Base-by-base conservation (phyloP, 2,329 filamentous ascomycete genomes). In the Apiospora koreana region DNA sequence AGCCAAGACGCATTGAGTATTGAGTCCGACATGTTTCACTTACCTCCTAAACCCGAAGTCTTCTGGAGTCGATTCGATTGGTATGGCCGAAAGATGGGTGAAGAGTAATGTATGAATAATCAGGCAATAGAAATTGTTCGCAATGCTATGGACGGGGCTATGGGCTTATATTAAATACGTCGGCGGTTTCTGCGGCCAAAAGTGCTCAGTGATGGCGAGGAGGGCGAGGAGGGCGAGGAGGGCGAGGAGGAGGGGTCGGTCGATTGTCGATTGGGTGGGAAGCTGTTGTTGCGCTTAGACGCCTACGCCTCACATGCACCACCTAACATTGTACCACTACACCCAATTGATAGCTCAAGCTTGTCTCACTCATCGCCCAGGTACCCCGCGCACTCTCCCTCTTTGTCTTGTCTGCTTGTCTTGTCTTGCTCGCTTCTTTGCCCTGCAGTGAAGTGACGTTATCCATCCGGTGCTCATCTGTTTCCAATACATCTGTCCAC, bases 121-220 rank as follows among this genome's bases (percentile, higher is more conserved):
- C 50, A 58, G 28, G 28, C 46, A 48, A 58, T 9, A 21, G 18
- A 31, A 58, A 14, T 58, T 58, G 18, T 58, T 58, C 28, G 50
- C 28, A 35, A 58, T 31, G 50, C 50, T 31, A 58, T 16, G 16
- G 50, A 28, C 28, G 21, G 35, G 21, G 50, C 50, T 31, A 58
- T 16, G 16, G 50, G 18, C 50, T 58, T 58, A 42, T 25, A 25
- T 42, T 66, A 66, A 42, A 25, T 31, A 66, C 38, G 42, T 66
- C 64, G 64, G 38, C 42, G 64, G 64, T 43, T 66, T 7, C 12
- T 25, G 41, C 42, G 64, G 64, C 38, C 64, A 66, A 66, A 66
- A 66, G 42, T 43, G 64, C n/a, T n/a, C n/a, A n/a, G 35, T 42
- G 64, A 42, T 65, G 62, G n/a, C n/a, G 58, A 38, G 25, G 35